A percentile compares a stretch with the other conserved stretches of the same genome.
Conservation (phyloP, 306 rosid genomes). For the Prunus mume region DNA sequence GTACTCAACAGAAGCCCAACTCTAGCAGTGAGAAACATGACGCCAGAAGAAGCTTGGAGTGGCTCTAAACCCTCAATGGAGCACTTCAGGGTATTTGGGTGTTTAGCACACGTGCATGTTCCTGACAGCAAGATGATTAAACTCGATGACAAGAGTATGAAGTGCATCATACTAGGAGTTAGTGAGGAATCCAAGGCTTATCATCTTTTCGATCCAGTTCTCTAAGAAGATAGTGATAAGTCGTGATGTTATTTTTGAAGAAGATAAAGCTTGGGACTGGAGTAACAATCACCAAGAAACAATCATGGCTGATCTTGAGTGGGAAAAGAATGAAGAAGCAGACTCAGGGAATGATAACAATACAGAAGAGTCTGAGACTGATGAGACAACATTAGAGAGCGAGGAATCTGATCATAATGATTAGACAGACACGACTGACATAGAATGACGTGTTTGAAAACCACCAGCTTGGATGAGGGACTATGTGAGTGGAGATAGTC, state of each 20-base stretch:
- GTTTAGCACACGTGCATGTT: too few species aligned
- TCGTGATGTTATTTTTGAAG: background rate
- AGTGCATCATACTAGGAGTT: background rate
- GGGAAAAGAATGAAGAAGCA: background rate
- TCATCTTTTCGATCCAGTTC: background rate
- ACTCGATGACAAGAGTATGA: background rate
- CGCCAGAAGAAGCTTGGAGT: too few species aligned
- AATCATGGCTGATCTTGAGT: background rate
- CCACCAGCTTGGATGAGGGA: background rate
- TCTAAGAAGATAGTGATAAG: background rate
- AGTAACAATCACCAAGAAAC: rapidly evolving
- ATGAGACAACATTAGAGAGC: rapidly evolving
- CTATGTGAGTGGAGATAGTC: background rate
- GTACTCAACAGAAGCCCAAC: too few species aligned
- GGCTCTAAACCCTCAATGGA: too few species aligned
- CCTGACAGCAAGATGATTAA: too few species aligned
- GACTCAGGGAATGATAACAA: too few species aligned
- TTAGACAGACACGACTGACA: too few species aligned
- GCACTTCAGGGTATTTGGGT: too few species aligned
- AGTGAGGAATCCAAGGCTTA: conserved; percentile 10
- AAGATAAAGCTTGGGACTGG: background rate
- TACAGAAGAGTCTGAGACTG: too few species aligned
- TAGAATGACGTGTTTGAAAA: background rate
- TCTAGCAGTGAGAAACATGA: too few species aligned
- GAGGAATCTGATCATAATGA: background rate